phyloP scores from a whole-genome alignment of 805 yeast species.

The Wickerhamomyces subpelliculosus region DNA sequence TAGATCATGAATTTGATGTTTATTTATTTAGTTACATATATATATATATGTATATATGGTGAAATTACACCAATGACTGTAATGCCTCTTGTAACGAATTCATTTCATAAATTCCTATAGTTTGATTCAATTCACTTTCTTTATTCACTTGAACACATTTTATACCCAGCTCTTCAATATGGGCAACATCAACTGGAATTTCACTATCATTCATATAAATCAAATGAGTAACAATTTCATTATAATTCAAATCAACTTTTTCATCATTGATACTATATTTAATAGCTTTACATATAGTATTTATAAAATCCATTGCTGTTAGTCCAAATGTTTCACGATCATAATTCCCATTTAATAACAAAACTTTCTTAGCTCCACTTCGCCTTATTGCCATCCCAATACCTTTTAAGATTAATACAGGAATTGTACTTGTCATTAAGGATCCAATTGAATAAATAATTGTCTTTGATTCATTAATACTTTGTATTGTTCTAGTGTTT shows the following conservation, averaged over 20 bases:
- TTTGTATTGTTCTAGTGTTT: slow-evolving; percentile 49
- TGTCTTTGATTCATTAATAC: slow-evolving; percentile 42
- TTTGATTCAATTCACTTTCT: slow-evolving; percentile 17
- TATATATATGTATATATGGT: background rate
- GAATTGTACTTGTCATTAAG: slow-evolving; percentile 79
- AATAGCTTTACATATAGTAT: slow-evolving; percentile 49
- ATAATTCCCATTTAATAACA: slow-evolving; percentile 63
- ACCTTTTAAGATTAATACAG: slow-evolving; percentile 68
- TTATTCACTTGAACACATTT: slow-evolving; percentile 35
- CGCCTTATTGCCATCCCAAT: slow-evolving; percentile 52
- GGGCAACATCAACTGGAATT: slow-evolving; percentile 40
- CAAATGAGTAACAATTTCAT: slow-evolving; percentile 54
- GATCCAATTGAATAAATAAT: slow-evolving; percentile 82
- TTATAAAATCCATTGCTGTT: slow-evolving; percentile 51
- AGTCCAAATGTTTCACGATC: slow-evolving; percentile 79
- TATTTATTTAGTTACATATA: background rate
- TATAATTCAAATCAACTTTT: slow-evolving; percentile 25
- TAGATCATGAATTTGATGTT: slow-evolving; percentile 1
- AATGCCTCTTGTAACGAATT: slow-evolving; percentile 31
- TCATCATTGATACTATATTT: slow-evolving; percentile 34
- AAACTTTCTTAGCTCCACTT: slow-evolving; percentile 36
- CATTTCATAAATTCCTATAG: slow-evolving; percentile 30
- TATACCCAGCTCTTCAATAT: slow-evolving; percentile 37
- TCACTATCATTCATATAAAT: slow-evolving; percentile 45
- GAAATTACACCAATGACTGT: slow-evolving; percentile 1